These are phyloP conservation scores for Penicillium fimorum DNA, from an alignment of 495 filamentous ascomycete species.

Conservation along the genomic window DNA sequence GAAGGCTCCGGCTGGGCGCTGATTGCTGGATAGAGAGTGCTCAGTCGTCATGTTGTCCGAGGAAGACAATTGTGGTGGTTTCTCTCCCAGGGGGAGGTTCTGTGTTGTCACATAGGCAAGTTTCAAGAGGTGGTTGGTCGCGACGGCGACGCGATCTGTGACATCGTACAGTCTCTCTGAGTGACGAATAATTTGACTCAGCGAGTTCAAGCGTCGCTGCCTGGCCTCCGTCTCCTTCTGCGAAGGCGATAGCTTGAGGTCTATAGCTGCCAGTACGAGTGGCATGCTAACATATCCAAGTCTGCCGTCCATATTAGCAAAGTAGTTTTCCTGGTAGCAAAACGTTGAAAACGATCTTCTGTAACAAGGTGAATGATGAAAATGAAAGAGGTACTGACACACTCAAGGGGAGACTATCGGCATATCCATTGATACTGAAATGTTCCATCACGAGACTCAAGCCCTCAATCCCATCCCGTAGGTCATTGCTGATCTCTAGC, in stretches of 20 bases:
- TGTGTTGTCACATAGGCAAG: slow-evolving; percentile 33
- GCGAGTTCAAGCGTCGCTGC: slow-evolving; percentile 24
- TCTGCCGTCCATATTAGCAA: slow-evolving; percentile 5
- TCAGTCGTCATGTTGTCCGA: background rate
- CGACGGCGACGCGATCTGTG: slow-evolving; percentile 31
- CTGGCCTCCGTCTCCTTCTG: slow-evolving; percentile 17
- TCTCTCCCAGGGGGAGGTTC: slow-evolving; percentile 27
- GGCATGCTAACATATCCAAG: slow-evolving; percentile 38
- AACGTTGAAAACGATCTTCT: background rate
- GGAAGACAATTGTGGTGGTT: background rate
- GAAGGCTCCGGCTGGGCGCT: background rate
- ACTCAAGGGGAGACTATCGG: slow-evolving; percentile 31
- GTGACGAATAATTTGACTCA: slow-evolving; percentile 34
- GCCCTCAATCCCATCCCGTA: slow-evolving; percentile 23
- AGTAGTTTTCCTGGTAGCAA: background rate
- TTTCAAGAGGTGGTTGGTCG: slow-evolving; percentile 34
- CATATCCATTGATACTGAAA: slow-evolving; percentile 27
- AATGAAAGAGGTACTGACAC: slow-evolving; percentile 21
- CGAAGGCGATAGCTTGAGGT: slow-evolving; percentile 35
- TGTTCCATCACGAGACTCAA: slow-evolving; percentile 32
- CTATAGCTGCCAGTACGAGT: slow-evolving; percentile 34
- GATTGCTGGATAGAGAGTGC: background rate
- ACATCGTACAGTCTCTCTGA: slow-evolving; percentile 34
- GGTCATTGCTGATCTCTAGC: slow-evolving; percentile 18
- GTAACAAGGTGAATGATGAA: background rate